These are phyloP conservation scores for Byssoonygena ceratinophila DNA, from an alignment of 2,329 filamentous ascomycete species.

Conservation along the genomic window DNA sequence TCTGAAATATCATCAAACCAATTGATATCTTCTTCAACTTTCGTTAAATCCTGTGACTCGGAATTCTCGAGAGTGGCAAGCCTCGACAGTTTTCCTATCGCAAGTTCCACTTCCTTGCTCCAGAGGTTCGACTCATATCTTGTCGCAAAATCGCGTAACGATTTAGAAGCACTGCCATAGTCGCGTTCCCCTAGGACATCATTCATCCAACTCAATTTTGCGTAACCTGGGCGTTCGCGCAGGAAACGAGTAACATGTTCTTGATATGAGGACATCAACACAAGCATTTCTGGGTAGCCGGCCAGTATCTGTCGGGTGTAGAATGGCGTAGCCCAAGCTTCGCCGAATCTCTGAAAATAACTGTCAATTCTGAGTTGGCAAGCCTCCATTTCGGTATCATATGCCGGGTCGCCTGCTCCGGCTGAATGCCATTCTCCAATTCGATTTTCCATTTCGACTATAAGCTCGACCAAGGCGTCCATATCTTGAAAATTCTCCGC, in stretches of 20 bases:
- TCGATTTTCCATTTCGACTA: conserved; percentile 35
- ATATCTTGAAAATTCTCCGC: conserved; percentile 56
- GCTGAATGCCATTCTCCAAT: conserved; percentile 21
- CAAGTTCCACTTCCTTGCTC: conserved; percentile 89
- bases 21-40: conserved; percentile 37
- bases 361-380: conserved; percentile 32
- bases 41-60: conserved; percentile 23
- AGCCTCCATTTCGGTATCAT: conserved; percentile 22
- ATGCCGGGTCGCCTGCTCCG: conserved; percentile 14
- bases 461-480: conserved; percentile 47
- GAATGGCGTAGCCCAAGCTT: conserved; percentile 53
- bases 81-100: conserved; percentile 70
- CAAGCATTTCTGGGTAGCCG: conserved; percentile 54
- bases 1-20: conserved; percentile 54
- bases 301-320: conserved; percentile 67
- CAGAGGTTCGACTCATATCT: conserved; percentile 68
- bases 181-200: conserved; percentile 69
- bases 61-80: conserved; percentile 49
- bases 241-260: conserved; percentile 68
- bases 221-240: conserved; percentile 57
- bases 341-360: conserved; percentile 44
- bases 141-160: conserved; percentile 59
- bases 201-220: conserved; percentile 88
- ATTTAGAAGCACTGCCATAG: conserved; percentile 60
- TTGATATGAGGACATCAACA: conserved; percentile 60